A percentile compares a stretch with the other conserved stretches of the same genome.
Evolutionary conservation across 352 stramenopile species (phyloP).

Genomic region (Blastocystis sp.): DNA sequence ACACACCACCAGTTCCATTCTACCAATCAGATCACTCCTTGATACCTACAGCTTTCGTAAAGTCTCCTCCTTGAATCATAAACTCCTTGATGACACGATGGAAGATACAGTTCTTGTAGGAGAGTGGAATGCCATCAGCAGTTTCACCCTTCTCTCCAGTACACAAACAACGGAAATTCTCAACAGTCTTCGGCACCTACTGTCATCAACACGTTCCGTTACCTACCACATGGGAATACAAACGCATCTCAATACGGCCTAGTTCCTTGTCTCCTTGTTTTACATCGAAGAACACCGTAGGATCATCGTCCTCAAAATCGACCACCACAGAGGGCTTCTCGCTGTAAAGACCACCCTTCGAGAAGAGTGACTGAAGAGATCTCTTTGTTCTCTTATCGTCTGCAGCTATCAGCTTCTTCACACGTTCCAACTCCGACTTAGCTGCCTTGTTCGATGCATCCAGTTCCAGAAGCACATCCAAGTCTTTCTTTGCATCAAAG

Average conservation of each 20-base stretch:
- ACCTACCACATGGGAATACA: constrained; percentile 87
- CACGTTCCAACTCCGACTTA: not conserved
- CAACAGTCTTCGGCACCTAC: constrained; percentile 73
- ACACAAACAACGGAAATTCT: constrained; percentile 76
- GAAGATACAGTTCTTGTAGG: constrained; percentile 75
- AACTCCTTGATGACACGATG: constrained; percentile 98
- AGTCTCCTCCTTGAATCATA: constrained; percentile 88
- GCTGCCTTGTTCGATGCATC: constrained; percentile 63
- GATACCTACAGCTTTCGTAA: constrained; percentile 24
- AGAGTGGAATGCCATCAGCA: constrained; percentile 73
- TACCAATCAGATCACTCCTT: not conserved
- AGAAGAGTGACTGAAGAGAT: constrained; percentile 44
- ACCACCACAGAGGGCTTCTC: constrained; percentile 37
- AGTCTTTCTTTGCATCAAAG: constrained; percentile 74
- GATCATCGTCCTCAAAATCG: not conserved
- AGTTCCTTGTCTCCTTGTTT: constrained; percentile 76
- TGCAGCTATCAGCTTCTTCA: not conserved
- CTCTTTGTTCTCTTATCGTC: constrained; percentile 52
- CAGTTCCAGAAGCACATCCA: not conserved
- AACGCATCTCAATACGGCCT: constrained; percentile 75
- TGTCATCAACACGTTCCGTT: not conserved
- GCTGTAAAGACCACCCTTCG: constrained; percentile 35
- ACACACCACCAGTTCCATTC: constrained; percentile 80
- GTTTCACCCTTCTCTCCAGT: constrained; percentile 78
- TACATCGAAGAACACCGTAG: constrained; percentile 1